Percentiles rank a stretch among this genome's conserved stretches.
Conservation (phyloP, 495 filamentous ascomycete genomes). For the Penicillium atrosanguineum region DNA sequence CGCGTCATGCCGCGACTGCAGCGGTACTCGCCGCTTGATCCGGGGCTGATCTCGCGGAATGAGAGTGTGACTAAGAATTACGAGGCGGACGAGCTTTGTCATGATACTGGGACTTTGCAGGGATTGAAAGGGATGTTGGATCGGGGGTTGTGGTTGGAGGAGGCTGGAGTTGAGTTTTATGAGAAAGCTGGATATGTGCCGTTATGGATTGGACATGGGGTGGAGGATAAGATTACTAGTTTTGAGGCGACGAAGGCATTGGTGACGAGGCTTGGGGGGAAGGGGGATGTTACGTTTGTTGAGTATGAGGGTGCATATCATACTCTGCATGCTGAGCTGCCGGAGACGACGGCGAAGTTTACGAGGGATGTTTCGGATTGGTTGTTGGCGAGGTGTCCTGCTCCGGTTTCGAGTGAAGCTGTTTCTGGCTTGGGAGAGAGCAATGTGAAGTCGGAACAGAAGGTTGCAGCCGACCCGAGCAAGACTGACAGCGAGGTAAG, state of each 20-base stretch:
- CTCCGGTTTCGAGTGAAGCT: background rate
- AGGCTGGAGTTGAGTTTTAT: background rate
- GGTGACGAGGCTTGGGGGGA: constrained; percentile 46
- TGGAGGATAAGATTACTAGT: constrained; percentile 62
- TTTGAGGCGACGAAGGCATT: constrained; percentile 60
- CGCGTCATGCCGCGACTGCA: constrained; percentile 60
- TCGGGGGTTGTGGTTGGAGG: constrained; percentile 40
- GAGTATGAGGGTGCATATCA: constrained; percentile 78
- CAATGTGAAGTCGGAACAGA: background rate
- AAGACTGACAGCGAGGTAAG: background rate
- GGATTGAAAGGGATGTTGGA: constrained; percentile 73
- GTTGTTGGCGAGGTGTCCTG: constrained; percentile 19
- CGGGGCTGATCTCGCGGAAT: constrained; percentile 61
- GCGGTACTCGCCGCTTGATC: constrained; percentile 50
- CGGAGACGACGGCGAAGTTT: constrained; percentile 58
- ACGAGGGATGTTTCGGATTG: constrained; percentile 70
- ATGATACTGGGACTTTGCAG: constrained; percentile 77
- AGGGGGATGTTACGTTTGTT: constrained; percentile 67
- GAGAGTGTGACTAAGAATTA: constrained; percentile 37
- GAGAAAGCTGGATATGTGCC: constrained; percentile 15
- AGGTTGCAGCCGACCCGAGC: background rate
- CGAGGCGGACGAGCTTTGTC: constrained; percentile 61
- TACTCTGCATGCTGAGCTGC: constrained; percentile 67
- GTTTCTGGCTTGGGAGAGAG: background rate
- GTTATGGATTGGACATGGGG: constrained; percentile 67